These are phyloP conservation scores for Talaromyces albobiverticillius DNA, from an alignment of 2,329 filamentous ascomycete genomes.

Conservation along the genomic window DNA sequence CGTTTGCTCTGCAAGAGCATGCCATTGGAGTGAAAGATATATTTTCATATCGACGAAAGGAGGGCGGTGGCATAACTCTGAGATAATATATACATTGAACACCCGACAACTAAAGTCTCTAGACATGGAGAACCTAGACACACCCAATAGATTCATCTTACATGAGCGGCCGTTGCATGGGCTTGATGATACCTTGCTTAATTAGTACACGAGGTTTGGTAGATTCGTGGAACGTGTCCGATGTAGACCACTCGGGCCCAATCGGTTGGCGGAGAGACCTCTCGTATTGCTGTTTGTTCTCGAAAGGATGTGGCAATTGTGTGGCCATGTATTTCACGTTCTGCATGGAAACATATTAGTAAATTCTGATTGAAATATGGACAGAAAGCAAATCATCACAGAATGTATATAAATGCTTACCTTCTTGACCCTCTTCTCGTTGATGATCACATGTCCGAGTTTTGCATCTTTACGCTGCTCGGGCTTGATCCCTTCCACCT, in stretches of 20 bases:
- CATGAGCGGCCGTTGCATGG: conserved; percentile 74
- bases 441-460: conserved; percentile 82
- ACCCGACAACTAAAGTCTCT: background rate
- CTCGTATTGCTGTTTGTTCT: conserved; percentile 86
- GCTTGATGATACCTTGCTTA: conserved; percentile 85
- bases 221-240: conserved; percentile 83
- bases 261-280: conserved; percentile 79
- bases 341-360: conserved; percentile 39
- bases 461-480: conserved; percentile 78
- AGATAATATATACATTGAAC: background rate
- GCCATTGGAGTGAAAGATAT: background rate
- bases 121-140: too few relatives aligned
- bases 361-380: conserved; percentile 4
- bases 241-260: conserved; percentile 95
- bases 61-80: background rate
- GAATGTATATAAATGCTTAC: conserved; percentile 42
- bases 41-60: background rate
- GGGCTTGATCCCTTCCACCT: conserved; percentile 66
- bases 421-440: conserved; percentile 87
- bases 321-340: conserved; percentile 85
- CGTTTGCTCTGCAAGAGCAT: too few relatives aligned
- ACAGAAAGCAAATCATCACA: background rate
- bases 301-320: conserved; percentile 83
- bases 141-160: conserved; percentile 28
- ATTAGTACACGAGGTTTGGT: conserved; percentile 87